phyloP scores from a whole-genome alignment of 2,329 filamentous ascomycete genomes.

The Microcyclospora tardicrescens region DNA sequence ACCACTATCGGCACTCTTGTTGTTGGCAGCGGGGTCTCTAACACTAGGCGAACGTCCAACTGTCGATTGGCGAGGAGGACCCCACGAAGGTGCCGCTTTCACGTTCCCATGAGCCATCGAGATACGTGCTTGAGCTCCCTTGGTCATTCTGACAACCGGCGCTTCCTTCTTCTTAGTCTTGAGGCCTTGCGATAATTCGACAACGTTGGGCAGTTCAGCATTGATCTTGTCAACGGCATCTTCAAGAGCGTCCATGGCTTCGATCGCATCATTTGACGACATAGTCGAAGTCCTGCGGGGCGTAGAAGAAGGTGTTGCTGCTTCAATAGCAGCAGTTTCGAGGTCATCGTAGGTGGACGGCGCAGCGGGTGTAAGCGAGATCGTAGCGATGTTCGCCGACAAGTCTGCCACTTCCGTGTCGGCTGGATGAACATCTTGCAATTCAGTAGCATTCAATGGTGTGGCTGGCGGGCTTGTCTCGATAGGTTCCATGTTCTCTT shows the following conservation, averaged over 20 bases:
- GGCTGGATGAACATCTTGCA: no score
- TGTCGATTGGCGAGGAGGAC: conserved; percentile 11
- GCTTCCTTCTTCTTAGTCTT: conserved; percentile 14
- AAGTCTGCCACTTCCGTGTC: no score
- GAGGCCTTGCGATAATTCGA: background rate
- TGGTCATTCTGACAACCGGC: conserved; percentile 18
- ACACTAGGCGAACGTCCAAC: conserved; percentile 8
- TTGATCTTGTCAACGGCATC: conserved; percentile 37
- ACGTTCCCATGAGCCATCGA: conserved; percentile 15
- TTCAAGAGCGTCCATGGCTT: conserved; percentile 39
- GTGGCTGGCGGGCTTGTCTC: background rate
- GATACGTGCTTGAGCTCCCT: conserved; percentile 19
- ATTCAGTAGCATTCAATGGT: background rate
- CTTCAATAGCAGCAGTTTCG: conserved; percentile 14
- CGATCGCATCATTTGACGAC: conserved; percentile 34
- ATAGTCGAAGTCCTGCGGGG: background rate
- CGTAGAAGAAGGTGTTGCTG: conserved; percentile 6
- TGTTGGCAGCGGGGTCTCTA: conserved; percentile 1
- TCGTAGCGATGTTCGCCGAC: no score
- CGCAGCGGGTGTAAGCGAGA: conserved; percentile 1
- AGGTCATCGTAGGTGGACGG: conserved; percentile 13
- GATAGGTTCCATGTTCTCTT: conserved; percentile 19
- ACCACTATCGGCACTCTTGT: conserved; percentile 1
- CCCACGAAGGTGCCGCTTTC: conserved; percentile 3
- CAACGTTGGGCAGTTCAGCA: conserved; percentile 17